A percentile compares a stretch with the other conserved stretches of the same genome.
phyloP scores from a whole-genome alignment of 345 rosid species.

The Citropsis articulata region DNA sequence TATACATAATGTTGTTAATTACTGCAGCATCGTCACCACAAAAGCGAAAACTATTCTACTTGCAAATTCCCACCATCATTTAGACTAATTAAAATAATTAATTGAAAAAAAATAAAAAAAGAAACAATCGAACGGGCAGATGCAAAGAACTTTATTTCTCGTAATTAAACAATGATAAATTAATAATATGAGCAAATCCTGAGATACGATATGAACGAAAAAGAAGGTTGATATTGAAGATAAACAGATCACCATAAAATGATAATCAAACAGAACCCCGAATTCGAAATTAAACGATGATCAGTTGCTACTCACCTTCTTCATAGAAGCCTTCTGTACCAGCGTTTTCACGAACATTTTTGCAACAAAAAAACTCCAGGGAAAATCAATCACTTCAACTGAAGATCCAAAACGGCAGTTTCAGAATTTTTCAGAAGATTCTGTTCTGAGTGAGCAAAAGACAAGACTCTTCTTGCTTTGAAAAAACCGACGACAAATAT shows the following conservation, averaged over 20 bases:
- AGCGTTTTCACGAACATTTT: constrained; percentile 60
- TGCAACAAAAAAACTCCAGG: not conserved
- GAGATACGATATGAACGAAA: too few relatives aligned
- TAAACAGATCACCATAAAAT: not conserved
- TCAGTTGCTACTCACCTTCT: constrained; percentile 17
- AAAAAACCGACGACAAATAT: constrained; percentile 16
- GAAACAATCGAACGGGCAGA: too few relatives aligned
- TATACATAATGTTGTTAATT: too few relatives aligned
- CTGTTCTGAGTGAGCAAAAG: not conserved
- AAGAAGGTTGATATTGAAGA: not conserved
- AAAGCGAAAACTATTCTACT: too few relatives aligned
- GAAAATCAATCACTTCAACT: not conserved
- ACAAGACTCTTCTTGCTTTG: constrained; percentile 22
- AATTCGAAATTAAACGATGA: not conserved
- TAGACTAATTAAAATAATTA: too few relatives aligned
- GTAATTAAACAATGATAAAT: too few relatives aligned
- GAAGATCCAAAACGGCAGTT: not conserved
- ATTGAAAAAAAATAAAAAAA: not conserved
- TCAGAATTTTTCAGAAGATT: not conserved
- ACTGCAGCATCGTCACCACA: not conserved
- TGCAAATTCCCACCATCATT: not conserved
- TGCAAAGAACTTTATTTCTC: too few relatives aligned
- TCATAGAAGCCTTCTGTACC: constrained; percentile 59
- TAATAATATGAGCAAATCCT: too few relatives aligned
- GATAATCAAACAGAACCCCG: too few relatives aligned